Percentiles rank a stretch among this genome's conserved stretches.
These are phyloP conservation scores for Tulasnella sp. DNA, from an alignment of 768 basidiomycete species.

Conservation along the genomic window DNA sequence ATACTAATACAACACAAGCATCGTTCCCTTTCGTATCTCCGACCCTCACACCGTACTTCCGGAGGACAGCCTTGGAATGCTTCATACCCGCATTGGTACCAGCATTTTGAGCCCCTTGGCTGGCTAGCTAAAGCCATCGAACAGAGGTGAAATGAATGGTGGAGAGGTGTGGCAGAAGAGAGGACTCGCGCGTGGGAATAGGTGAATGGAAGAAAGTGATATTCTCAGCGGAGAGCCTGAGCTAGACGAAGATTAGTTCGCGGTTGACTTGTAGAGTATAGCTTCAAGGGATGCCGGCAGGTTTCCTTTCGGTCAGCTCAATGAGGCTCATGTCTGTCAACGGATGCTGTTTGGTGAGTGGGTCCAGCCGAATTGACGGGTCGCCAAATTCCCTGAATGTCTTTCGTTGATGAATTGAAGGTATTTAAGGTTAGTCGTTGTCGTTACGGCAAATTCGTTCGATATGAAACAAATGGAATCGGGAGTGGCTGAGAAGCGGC, in stretches of 20 bases:
- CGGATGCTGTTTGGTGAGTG: too few species aligned
- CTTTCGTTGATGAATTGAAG: too few species aligned
- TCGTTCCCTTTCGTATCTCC: conserved; percentile 4
- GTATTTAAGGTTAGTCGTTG: too few species aligned
- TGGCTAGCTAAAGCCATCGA: conserved; percentile 11
- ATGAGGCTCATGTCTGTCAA: too few species aligned
- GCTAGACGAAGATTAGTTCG: background rate
- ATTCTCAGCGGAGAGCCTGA: background rate
- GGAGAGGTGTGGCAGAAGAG: background rate
- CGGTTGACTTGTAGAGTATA: background rate
- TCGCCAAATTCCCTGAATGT: too few species aligned
- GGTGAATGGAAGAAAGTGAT: background rate
- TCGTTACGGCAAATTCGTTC: too few species aligned
- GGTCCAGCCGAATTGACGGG: too few species aligned
- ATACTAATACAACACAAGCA: background rate
- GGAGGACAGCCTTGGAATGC: conserved; percentile 3
- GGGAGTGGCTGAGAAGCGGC: too few species aligned
- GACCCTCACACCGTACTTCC: conserved; percentile 20
- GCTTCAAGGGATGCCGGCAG: conserved; percentile 13
- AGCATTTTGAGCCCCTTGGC: conserved; percentile 12
- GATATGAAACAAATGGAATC: too few species aligned
- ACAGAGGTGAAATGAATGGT: conserved; percentile 11
- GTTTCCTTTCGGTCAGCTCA: too few species aligned
- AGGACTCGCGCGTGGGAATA: conserved; percentile 9
- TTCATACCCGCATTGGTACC: conserved; percentile 23